Base-by-base conservation (phyloP, 75 land plant species). In the Larix kaempferi region DNA sequence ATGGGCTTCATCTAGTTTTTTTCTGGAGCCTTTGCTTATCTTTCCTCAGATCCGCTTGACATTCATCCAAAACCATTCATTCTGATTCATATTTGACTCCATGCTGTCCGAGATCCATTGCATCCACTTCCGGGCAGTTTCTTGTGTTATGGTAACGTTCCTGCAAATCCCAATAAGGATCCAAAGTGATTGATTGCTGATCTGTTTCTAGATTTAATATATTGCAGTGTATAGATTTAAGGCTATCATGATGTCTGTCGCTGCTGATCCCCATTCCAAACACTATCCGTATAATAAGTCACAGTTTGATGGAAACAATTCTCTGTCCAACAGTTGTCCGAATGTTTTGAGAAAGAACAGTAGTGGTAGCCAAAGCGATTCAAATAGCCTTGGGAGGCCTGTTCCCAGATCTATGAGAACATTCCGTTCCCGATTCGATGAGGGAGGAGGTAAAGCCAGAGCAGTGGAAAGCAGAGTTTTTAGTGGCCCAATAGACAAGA, bases 221-320 rank as follows among this genome's bases (percentile, higher is more conserved):
- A n/a, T 59, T 59, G 22, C 62, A 19, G 62, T 19, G 4, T 59
- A 17, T 59, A n/a, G 62, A 19, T 19, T 44, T 44, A 57, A 21
- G 71, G 16, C n/a, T 52, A 73, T 73, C 74, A 73, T 73, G 74
- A 73, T 73, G 74, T 73, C 74, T 54, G 74, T 73, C 57, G 17
- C 71, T 12, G 11, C 74, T 44, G 74, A 73, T 23, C 57, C 41
- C 13, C 74, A 73, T 54, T 73, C 74, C 12, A 73, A 73, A 6
- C 49, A 73, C 19, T 73, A 73, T 54, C n/a, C 35, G 22, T 37
- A 21, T 10, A 27, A 33, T 65, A 29, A 4, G 69, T 17, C 69
- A 33, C 71, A 67, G 71, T 67, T 67, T 35, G 71, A 67, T 21
- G 54, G 56, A 29, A 73, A 54, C 29, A 73, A 54, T 17, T 52